Evolutionary conservation across 1,284 basidiomycete species (phyloP).

Genomic region (Termitomyces sp.): DNA sequence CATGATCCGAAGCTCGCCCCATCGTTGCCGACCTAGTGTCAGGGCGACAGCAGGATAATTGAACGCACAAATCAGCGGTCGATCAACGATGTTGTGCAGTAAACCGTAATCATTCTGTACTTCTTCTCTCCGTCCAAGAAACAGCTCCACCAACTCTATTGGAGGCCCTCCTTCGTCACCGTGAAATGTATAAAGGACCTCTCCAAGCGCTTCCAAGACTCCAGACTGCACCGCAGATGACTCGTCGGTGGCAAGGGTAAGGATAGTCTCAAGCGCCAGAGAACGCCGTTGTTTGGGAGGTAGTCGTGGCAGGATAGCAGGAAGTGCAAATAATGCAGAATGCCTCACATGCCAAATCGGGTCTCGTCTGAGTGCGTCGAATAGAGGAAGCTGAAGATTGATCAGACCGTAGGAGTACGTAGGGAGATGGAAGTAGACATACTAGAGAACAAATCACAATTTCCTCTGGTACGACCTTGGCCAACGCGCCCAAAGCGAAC

Average conservation of each 20-base stretch:
- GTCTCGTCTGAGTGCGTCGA: conserved; percentile 70
- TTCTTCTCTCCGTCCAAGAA: conserved; percentile 53
- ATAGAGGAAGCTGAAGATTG: conserved; percentile 65
- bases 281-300: conserved; percentile 46
- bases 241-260: conserved; percentile 64
- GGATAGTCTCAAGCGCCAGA: conserved; percentile 61
- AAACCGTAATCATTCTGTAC: conserved; percentile 32
- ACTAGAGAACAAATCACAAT: conserved; percentile 64
- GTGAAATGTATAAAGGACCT: conserved; percentile 85
- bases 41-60: conserved; percentile 92
- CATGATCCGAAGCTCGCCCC: conserved; percentile 69
- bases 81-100: conserved; percentile 56
- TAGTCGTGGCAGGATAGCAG: conserved; percentile 72
- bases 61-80: conserved; percentile 87
- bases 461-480: conserved; percentile 78
- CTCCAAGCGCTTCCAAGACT: conserved; percentile 86
- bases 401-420: background rate
- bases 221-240: conserved; percentile 73
- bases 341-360: conserved; percentile 82
- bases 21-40: conserved; percentile 74
- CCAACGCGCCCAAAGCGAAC: conserved; percentile 83
- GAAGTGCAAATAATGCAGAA: conserved; percentile 84
- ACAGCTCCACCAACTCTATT: conserved; percentile 74
- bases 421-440: conserved; percentile 24
- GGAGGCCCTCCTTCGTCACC: conserved; percentile 70